Base-by-base conservation (phyloP, 2,329 filamentous ascomycete genomes). In the Ophiosphaerella narmari region DNA sequence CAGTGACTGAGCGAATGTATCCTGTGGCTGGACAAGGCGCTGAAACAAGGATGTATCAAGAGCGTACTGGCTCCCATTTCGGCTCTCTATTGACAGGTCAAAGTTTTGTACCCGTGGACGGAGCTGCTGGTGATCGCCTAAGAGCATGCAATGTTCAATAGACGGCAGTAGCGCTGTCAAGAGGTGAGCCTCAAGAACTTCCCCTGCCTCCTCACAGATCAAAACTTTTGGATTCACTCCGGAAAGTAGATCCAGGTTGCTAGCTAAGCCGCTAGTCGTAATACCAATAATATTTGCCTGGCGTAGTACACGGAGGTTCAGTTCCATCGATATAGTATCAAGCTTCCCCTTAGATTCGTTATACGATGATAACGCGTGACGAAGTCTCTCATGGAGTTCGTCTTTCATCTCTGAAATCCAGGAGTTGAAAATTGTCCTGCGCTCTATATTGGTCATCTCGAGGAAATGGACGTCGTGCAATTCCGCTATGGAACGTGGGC, bases 141-240 rank as follows among this genome's bases (percentile, higher is more conserved):
- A 5, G 18, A 21, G 18, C 18, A 21, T 21, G 18, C 18, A 71
- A 49, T 89, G 86, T 62, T 88, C 78, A 0, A 86, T 51, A 7
- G 78, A 78, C 0, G 85, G 84, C 0, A 86, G 71, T 5, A 88
- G 65, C 0, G 85, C 78, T 0, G 83, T 82, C 1, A 88, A 63
- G 2, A 82, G 72, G 50, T 89, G 85, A 0, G 82, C 76, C 63
- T 90, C 86, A 29, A 89, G 74, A 0, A 89, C 82, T 54, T 89
- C 86, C 0, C 81, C 86, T 1, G 86, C 86, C 60, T 90, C 86
- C 63, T 89, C 86, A 31, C 83, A 86, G 1, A 89, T 65, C n/a
- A 89, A 65, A 0, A 87, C 79, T 52, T 86, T 86, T 23, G 74
- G 72, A 6, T 70, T 62, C 1, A 86, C 51, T 5, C 75, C 74